These are phyloP conservation scores for Dorcoceras hygrometricum DNA, from an alignment of 257 asterid species.

Conservation along the genomic window DNA sequence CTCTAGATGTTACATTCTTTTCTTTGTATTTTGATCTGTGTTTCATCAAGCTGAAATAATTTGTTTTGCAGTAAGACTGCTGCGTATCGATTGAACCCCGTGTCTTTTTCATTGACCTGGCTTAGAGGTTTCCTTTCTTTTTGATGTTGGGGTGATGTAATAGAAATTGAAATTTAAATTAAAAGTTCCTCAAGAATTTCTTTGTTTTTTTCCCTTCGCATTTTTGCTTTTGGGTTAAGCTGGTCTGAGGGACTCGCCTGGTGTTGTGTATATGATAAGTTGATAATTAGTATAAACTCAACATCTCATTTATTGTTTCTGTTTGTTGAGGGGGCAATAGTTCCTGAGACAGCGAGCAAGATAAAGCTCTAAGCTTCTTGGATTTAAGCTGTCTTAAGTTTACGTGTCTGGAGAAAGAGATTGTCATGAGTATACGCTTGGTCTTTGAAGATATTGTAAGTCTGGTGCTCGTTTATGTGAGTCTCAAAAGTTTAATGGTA, in stretches of 20 bases:
- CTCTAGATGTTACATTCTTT: neutral
- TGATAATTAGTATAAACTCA: constrained; percentile 4
- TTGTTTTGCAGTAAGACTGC: neutral
- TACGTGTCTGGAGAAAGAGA: neutral
- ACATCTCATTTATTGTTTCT: neutral
- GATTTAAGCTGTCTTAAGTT: neutral
- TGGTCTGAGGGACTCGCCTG: constrained; percentile 11
- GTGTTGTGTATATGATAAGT: neutral
- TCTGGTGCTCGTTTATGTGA: neutral
- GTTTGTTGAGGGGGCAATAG: neutral
- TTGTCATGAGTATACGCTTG: neutral
- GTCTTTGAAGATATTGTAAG: constrained; percentile 7
- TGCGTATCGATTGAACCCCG: neutral
- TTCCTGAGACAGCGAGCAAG: neutral
- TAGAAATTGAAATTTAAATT: neutral
- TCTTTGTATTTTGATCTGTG: neutral
- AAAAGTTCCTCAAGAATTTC: neutral
- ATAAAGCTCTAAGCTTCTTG: constrained; percentile 1
- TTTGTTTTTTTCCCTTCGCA: neutral
- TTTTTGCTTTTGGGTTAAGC: neutral
- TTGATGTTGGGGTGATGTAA: neutral
- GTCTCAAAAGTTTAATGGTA: neutral
- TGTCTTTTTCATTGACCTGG: constrained; percentile 5
- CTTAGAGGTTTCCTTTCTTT: neutral
- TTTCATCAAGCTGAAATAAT: no score